Conservation (phyloP, 2,329 filamentous ascomycete genomes). For the Aspergillus ochraceoroseus region DNA sequence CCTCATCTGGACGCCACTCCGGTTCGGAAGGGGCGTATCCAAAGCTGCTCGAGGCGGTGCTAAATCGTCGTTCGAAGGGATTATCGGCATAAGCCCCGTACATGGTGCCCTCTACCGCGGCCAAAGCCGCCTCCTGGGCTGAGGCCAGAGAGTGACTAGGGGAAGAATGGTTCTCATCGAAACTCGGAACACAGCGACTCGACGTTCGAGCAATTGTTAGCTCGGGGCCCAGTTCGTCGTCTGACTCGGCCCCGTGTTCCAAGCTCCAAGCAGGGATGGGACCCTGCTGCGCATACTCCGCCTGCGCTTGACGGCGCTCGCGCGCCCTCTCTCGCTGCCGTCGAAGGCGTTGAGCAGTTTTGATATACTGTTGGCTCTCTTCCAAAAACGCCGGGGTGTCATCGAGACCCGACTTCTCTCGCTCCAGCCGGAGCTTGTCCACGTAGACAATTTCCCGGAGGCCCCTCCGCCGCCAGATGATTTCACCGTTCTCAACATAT, state of each 20-base stretch:
- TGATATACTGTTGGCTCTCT: conserved; percentile 42
- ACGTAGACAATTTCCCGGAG: conserved; percentile 74
- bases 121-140: conserved; percentile 32
- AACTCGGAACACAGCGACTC: conserved; percentile 34
- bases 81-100: conserved; percentile 65
- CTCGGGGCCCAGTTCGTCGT: conserved; percentile 39
- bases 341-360: conserved; percentile 35
- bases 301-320: conserved; percentile 57
- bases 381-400: conserved; percentile 56
- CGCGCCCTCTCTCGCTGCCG: conserved; percentile 53
- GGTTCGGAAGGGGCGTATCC: conserved; percentile 44
- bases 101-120: conserved; percentile 71
- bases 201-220: conserved; percentile 32
- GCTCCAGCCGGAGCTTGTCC: conserved; percentile 75
- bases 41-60: conserved; percentile 65
- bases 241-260: conserved; percentile 65
- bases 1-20: conserved; percentile 52
- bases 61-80: conserved; percentile 66
- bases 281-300: conserved; percentile 49
- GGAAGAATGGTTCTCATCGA: conserved; percentile 52
- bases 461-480: conserved; percentile 88
- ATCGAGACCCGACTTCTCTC: conserved; percentile 66
- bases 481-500: conserved; percentile 88
- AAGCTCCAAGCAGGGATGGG: conserved; percentile 73
- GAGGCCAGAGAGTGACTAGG: conserved; percentile 51